Base-by-base conservation (phyloP, 2,329 filamentous ascomycete species). In the Colletotrichum eleusines region DNA sequence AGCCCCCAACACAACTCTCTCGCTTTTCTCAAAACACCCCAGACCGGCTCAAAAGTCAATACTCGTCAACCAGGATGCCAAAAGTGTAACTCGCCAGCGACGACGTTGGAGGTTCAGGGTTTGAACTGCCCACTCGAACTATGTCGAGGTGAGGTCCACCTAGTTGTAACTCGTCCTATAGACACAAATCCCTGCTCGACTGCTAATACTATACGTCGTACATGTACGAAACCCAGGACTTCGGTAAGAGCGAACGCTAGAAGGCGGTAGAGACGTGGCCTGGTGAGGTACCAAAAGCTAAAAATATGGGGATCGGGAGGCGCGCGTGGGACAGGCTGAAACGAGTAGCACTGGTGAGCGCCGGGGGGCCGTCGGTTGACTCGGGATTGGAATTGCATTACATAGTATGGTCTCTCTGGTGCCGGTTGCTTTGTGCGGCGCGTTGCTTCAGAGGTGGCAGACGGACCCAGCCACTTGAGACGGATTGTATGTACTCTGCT, bases 381-480 rank as follows among this genome's bases (percentile, higher is more conserved):
- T n/a, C n/a, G n/a, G n/a, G n/a, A n/a, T n/a, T n/a, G n/a, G n/a
- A n/a, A n/a, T n/a, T n/a, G n/a, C n/a, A n/a, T n/a, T n/a, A n/a
- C n/a, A n/a, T n/a, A n/a, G n/a, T n/a, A n/a, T n/a, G n/a, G n/a
- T n/a, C n/a, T n/a, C n/a, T n/a, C n/a, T n/a, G n/a, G n/a, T n/a
- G n/a, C n/a, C n/a, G n/a, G 33, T n/a, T 11, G 35, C n/a, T 31
- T n/a, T 54, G 14, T 38, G 57, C 28, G 33, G 35, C 18, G 8
- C n/a, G 9, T 44, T 63, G 63, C 61, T 63, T 63, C 57, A 69
- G 58, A 48, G 51, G 18, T 2, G 42, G 18, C 18, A 71, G 44
- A 67, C 28, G 48, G 58, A 28, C 46, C 59, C 53, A 68, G 64
- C 58, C 53, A 63, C 69, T 63, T 63, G 69, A 69, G 69, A 69